Percentiles rank a stretch among this genome's conserved stretches.
These are phyloP conservation scores for Quercus dentata DNA, from an alignment of 306 rosid genomes.

Conservation along the genomic window DNA sequence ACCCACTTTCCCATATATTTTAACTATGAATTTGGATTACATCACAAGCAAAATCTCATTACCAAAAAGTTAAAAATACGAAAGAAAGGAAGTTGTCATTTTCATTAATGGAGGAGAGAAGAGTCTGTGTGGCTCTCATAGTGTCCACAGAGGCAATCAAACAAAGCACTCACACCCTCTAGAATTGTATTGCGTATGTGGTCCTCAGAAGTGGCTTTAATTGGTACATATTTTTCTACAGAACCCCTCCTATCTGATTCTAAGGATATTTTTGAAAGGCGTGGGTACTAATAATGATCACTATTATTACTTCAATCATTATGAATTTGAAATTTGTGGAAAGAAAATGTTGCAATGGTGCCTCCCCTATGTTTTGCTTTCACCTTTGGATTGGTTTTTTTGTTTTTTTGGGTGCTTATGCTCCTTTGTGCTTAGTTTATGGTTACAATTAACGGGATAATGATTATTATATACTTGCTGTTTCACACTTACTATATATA, in stretches of 20 bases:
- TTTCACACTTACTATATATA: fast-evolving
- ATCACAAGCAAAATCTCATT: background rate
- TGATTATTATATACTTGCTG: background rate
- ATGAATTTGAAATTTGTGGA: background rate
- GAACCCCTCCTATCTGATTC: background rate
- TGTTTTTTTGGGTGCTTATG: background rate
- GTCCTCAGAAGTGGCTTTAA: background rate
- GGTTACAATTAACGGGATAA: background rate
- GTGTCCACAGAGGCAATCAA: slow-evolving; percentile 1
- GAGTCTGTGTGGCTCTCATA: background rate
- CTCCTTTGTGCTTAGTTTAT: background rate
- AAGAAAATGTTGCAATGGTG: background rate
- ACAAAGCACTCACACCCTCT: slow-evolving; percentile 1
- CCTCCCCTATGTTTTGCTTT: background rate
- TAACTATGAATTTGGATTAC: background rate
- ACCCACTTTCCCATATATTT: background rate
- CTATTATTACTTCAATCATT: slow-evolving; percentile 1
- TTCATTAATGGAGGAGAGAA: background rate
- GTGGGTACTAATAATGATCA: background rate
- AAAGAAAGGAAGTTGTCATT: background rate
- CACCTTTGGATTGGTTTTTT: background rate
- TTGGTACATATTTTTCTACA: background rate
- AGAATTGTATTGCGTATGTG: background rate
- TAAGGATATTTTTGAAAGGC: background rate
- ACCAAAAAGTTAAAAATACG: background rate